These are phyloP conservation scores for Eustoma russellianum DNA, from an alignment of 257 asterid species.

Conservation along the genomic window DNA sequence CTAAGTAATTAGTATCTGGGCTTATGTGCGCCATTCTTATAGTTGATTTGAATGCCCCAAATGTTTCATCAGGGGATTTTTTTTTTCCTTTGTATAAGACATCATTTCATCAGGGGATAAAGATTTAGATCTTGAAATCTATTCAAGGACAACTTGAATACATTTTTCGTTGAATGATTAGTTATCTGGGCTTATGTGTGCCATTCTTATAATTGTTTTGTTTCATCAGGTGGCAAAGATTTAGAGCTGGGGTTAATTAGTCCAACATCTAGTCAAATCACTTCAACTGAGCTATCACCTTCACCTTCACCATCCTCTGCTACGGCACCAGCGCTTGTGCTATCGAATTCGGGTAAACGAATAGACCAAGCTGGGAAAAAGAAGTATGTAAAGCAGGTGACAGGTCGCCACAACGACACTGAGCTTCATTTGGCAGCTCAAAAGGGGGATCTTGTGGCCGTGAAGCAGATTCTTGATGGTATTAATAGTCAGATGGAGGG, in stretches of 20 bases:
- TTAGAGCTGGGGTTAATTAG: constrained; percentile 25
- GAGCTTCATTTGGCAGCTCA: constrained; percentile 53
- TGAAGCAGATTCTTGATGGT: constrained; percentile 34
- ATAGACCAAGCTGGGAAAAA: constrained; percentile 49
- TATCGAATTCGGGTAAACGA: constrained; percentile 45
- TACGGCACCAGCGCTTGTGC: constrained; percentile 43
- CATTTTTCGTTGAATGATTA: not conserved
- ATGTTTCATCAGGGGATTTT: too few relatives aligned
- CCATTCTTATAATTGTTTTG: constrained; percentile 1
- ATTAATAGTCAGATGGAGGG: constrained; percentile 40
- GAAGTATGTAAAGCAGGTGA: constrained; percentile 49
- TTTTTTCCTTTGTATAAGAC: too few relatives aligned
- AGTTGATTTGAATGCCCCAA: not conserved
- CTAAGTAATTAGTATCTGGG: too few relatives aligned
- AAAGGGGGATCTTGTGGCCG: constrained; percentile 37
- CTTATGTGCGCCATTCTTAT: not conserved
- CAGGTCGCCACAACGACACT: constrained; percentile 46
- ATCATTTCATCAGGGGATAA: too few relatives aligned
- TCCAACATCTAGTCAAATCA: constrained; percentile 19
- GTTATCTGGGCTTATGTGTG: not conserved
- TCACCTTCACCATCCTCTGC: constrained; percentile 38
- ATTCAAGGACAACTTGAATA: too few relatives aligned
- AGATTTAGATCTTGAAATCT: too few relatives aligned
- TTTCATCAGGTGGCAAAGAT: constrained; percentile 20
- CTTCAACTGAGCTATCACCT: constrained; percentile 25